A percentile compares a stretch with the other conserved stretches of the same genome.
Conservation (phyloP, 2,329 filamentous ascomycete species). For the Colletotrichum chrysophilum region DNA sequence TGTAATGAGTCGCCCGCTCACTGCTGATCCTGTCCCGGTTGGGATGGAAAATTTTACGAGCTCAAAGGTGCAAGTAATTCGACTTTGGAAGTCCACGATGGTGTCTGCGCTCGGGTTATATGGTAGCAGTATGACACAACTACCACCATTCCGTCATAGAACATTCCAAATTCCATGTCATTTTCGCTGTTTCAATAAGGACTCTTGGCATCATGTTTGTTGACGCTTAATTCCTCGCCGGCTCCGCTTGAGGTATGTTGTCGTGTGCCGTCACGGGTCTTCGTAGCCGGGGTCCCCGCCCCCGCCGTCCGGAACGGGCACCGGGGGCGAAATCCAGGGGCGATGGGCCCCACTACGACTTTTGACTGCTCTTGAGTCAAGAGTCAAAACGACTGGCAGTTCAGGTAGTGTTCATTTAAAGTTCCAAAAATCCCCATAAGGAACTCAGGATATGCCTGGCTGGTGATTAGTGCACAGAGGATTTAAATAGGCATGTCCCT, state of each 20-base stretch:
- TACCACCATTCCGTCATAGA: fast-evolving
- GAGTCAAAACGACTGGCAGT: not conserved
- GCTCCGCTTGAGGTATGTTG: not conserved
- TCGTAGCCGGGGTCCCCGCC: not conserved
- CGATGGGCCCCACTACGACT: not conserved
- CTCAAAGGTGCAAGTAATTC: not conserved
- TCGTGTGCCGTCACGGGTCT: not conserved
- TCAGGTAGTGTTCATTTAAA: not conserved
- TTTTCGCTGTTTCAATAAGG: not conserved
- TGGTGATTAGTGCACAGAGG: not conserved
- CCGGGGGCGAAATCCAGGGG: not conserved
- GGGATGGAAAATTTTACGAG: not conserved
- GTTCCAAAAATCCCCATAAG: not conserved
- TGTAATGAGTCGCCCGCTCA: not conserved
- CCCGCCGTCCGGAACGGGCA: not conserved
- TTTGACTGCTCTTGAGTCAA: not conserved
- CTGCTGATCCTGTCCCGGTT: not conserved
- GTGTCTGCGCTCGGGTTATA: not conserved
- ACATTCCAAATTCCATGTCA: not conserved
- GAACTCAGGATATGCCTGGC: not conserved
- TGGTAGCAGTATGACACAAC: fast-evolving
- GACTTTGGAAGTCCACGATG: not conserved
- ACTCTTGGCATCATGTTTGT: not conserved
- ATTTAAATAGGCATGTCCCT: not conserved
- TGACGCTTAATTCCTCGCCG: not conserved